Percentiles rank a stretch among this genome's conserved stretches.
Evolutionary conservation across 1,284 basidiomycete genomes (phyloP).

Genomic region (Pisolithus thermaeus): DNA sequence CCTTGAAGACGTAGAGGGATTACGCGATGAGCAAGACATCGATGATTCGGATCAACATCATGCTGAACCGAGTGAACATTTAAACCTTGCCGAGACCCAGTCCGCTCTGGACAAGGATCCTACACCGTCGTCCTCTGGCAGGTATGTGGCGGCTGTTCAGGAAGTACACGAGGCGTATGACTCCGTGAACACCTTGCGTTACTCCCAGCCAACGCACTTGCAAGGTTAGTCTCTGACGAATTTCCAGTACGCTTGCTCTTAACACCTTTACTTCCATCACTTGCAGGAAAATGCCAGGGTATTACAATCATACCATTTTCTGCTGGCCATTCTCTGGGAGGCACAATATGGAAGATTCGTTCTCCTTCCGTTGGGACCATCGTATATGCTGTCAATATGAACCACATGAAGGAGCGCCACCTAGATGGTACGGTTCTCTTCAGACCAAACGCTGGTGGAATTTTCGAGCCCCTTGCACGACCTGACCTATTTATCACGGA

Average conservation of each 20-base stretch:
- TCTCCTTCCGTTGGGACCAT: slow-evolving; percentile 96
- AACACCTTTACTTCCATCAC: not conserved
- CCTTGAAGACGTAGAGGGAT: slow-evolving; percentile 76
- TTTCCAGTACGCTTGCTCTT: slow-evolving; percentile 6
- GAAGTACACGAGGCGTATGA: slow-evolving; percentile 96
- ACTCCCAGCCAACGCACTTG: slow-evolving; percentile 93
- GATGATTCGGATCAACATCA: slow-evolving; percentile 32
- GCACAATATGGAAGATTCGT: slow-evolving; percentile 97
- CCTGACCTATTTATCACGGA: slow-evolving; percentile 95
- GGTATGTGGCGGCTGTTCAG: slow-evolving; percentile 69
- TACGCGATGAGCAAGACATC: slow-evolving; percentile 73
- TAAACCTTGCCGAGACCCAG: slow-evolving; percentile 20
- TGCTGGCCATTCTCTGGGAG: slow-evolving; percentile 93
- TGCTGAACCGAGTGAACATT: slow-evolving; percentile 14
- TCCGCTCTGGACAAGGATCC: slow-evolving; percentile 3
- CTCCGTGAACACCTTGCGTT: slow-evolving; percentile 85
- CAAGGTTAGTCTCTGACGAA: slow-evolving; percentile 56
- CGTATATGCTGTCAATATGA: slow-evolving; percentile 93
- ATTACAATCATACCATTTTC: slow-evolving; percentile 95
- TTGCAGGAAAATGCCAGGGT: slow-evolving; percentile 78
- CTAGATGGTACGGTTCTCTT: slow-evolving; percentile 90
- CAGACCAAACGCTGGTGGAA: slow-evolving; percentile 64
- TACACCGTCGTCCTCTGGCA: slow-evolving; percentile 31
- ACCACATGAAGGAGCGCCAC: slow-evolving; percentile 95
- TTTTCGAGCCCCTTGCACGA: slow-evolving; percentile 81